Base-by-base conservation (phyloP, 768 basidiomycete genomes). In the Calocera viscosa region DNA sequence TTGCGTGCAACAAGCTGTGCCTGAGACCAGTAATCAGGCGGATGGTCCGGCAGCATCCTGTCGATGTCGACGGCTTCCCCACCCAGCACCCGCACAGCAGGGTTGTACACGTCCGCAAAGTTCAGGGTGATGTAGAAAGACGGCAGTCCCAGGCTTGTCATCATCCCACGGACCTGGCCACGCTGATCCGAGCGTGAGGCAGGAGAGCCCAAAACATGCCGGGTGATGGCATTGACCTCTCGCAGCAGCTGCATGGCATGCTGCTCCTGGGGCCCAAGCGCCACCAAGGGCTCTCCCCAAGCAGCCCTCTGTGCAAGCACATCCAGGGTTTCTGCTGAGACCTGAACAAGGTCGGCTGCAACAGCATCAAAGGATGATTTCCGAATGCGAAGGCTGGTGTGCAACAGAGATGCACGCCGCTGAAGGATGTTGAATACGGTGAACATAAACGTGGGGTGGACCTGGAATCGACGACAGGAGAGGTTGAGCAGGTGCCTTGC, bases 121-220 rank as follows among this genome's bases (percentile, higher is more conserved):
- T 82, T 82, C 2, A 81, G 75, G 0, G 80, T 83, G 1, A 83
- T 66, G 68, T 74, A 83, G 34, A 82, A 79, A 22, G 69, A 75
- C 1, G 79, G 80, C 1, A 78, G 11, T 0, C 81, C 79, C 24
- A 74, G 67, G 0, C 72, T 69, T 3, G 73, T 72, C 49, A 76
- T 79, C n/a, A 80, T 35, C 0, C 64, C 73, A 2, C 74, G 60
- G 19, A 80, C 78, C 68, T 81, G 75, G 74, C 80, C 81, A 0
- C 77, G 64, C 71, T 77, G 75, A 0, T 34, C 33, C 0, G 74
- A 22, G 34, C 72, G 68, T 0, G 75, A 66, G 0, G 77, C 71
- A 0, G 76, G 49, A 1, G 78, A 77, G 0, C 77, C 80, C 1
- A 68, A 68, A 0, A 75, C 69, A 2, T 71, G 30, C 2, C 41